These are phyloP conservation scores for Vitis rotundifolia DNA, from an alignment of 164 flowering plant species.

Conservation along the genomic window DNA sequence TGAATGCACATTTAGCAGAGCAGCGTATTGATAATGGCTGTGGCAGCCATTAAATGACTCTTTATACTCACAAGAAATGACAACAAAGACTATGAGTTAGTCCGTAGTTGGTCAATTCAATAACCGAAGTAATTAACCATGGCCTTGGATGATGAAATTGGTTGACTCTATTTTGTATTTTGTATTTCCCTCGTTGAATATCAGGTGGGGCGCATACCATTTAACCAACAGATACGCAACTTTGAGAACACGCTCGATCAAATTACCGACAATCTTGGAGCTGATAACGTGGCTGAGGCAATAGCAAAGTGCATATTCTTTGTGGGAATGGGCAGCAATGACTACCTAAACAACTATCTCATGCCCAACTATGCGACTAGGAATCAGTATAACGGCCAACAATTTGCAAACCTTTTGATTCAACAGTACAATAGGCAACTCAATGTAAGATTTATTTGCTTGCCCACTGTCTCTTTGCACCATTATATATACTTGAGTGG, in stretches of 20 bases:
- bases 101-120: no score
- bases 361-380: conserved; percentile 85
- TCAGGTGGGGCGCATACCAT: conserved; percentile 87
- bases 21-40: no score
- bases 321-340: conserved; percentile 98
- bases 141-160: no score
- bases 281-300: conserved; percentile 41
- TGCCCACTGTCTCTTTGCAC: not conserved
- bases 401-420: conserved; percentile 66
- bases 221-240: conserved; percentile 75
- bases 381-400: conserved; percentile 61
- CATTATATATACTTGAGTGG: no score
- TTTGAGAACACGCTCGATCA: conserved; percentile 75
- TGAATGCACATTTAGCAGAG: no score
- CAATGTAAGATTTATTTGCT: conserved; percentile 35
- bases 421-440: conserved; percentile 62
- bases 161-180: not conserved
- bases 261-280: conserved; percentile 61
- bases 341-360: conserved; percentile 95
- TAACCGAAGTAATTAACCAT: no score
- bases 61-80: no score
- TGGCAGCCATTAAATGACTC: no score
- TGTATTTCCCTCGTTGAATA: not conserved
- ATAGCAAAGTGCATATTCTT: conserved; percentile 66
- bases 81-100: no score